phyloP scores from a whole-genome alignment of 768 basidiomycete species.

The Termitomyces sp. region DNA sequence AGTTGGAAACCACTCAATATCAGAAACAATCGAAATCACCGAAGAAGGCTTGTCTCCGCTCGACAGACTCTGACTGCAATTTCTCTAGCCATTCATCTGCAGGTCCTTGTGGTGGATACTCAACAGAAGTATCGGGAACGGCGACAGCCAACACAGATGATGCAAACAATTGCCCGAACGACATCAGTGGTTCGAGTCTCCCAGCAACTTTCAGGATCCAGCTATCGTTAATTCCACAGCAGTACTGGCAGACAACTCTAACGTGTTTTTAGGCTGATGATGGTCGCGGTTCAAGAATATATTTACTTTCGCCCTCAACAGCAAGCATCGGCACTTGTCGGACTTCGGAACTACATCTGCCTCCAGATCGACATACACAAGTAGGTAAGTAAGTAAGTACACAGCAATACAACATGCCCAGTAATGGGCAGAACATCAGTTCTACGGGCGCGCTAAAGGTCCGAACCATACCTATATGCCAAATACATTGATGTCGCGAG shows the following conservation, averaged over 20 bases:
- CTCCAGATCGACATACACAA: too few relatives aligned
- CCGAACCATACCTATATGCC: too few relatives aligned
- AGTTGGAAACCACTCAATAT: conserved; percentile 11
- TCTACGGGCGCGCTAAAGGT: too few relatives aligned
- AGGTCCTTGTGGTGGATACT: conserved; percentile 46
- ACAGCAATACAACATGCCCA: too few relatives aligned
- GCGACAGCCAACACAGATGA: conserved; percentile 57
- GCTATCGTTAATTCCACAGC: background rate
- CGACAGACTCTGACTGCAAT: conserved; percentile 37
- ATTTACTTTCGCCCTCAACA: background rate
- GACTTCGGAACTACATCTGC: background rate
- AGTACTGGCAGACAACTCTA: background rate
- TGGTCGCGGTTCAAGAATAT: background rate
- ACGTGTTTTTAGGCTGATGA: background rate
- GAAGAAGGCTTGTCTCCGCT: conserved; percentile 71
- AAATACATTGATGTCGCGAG: too few relatives aligned
- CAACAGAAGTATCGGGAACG: conserved; percentile 61
- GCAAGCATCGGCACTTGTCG: background rate
- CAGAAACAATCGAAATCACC: conserved; percentile 39
- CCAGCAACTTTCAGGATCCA: background rate
- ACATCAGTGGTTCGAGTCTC: conserved; percentile 23
- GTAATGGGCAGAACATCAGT: too few relatives aligned
- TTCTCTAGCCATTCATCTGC: conserved; percentile 55
- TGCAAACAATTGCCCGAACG: conserved; percentile 63
- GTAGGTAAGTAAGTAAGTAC: too few relatives aligned